Base-by-base conservation (phyloP, 2,329 filamentous ascomycete species). In the Trichophyton benhamiae region DNA sequence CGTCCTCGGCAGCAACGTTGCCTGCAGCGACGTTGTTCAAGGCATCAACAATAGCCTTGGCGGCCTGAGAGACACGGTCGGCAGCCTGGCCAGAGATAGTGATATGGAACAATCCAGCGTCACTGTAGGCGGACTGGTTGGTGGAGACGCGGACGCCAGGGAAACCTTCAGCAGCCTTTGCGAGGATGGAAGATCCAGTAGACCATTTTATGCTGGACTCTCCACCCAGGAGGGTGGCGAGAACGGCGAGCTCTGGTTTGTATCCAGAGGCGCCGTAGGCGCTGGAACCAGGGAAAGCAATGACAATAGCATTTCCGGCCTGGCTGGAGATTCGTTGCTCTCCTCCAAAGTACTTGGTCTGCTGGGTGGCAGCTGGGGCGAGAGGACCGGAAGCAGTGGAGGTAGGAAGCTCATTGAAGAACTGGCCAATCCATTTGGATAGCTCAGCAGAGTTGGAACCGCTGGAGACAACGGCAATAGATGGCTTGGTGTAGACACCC, bases 141-240 rank as follows among this genome's bases (percentile, higher is more conserved):
- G 92, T 89, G 42, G 83, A 81, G 70, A 90, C 83, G 59, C 80
- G 82, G 65, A 88, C 83, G 66, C 85, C 84, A 42, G 86, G 80
- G 70, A 84, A 79, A 53, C 82, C 80, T 64, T 86, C 80, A 62
- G 85, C 82, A 64, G 87, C 87, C 81, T 96, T 91, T 72, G 88
- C 83, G 63, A 99, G 84, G 64, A 96, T 82, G 63, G 89, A 92
- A 82, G 96, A 97, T 69, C 94, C 94, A 65, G 89, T 79, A 59
- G 89, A 87, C 92, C 92, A 99, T 82, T 97, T 99, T 81, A 97
- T 91, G 76, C 80, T 87, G 60, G 91, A 88, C 76, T 95, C 79
- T 64, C 92, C 94, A 72, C 94, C 94, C 59, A 99, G 87, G 20
- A 99, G 86, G 66, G 91, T 85, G 62, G 88, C 85, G 61, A 99